Percentiles rank a stretch among this genome's conserved stretches.
Conservation (phyloP, 2,329 filamentous ascomycete genomes). For the Aspergillus costaricaensis region DNA sequence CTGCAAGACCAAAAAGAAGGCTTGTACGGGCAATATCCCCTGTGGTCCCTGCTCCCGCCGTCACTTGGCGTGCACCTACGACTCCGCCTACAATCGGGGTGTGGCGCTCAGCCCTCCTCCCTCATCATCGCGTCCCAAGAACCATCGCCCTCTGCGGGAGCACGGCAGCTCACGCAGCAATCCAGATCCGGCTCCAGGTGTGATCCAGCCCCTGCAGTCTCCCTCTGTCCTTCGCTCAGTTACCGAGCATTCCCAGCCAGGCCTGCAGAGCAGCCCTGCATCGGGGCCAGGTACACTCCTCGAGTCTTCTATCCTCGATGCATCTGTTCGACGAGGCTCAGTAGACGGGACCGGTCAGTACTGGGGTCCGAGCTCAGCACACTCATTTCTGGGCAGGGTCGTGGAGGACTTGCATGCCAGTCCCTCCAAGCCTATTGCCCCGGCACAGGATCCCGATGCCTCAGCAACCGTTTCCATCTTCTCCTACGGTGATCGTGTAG, state of each 20-base stretch:
- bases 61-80: conserved; percentile 21
- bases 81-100: conserved; percentile 27
- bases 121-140: conserved; percentile 6
- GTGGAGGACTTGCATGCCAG: conserved; percentile 20
- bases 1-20: conserved; percentile 29
- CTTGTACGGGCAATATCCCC: conserved; percentile 26
- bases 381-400: conserved; percentile 26
- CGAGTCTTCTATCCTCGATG: neutral
- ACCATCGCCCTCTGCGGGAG: neutral
- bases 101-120: conserved; percentile 23
- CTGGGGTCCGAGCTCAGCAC: conserved; percentile 27
- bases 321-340: conserved; percentile 1
- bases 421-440: conserved; percentile 12
- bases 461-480: conserved; percentile 19
- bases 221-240: neutral
- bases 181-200: neutral
- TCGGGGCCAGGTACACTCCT: neutral
- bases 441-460: neutral
- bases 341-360: conserved; percentile 24
- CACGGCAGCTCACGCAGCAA: too few relatives aligned
- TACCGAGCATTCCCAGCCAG: neutral
- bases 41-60: conserved; percentile 23
- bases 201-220: neutral
- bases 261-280: neutral
- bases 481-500: conserved; percentile 23